Percentiles rank a stretch among this genome's conserved stretches.
phyloP scores from a whole-genome alignment of 495 filamentous ascomycete species.

The Pseudomonodictys pantanalensis region DNA sequence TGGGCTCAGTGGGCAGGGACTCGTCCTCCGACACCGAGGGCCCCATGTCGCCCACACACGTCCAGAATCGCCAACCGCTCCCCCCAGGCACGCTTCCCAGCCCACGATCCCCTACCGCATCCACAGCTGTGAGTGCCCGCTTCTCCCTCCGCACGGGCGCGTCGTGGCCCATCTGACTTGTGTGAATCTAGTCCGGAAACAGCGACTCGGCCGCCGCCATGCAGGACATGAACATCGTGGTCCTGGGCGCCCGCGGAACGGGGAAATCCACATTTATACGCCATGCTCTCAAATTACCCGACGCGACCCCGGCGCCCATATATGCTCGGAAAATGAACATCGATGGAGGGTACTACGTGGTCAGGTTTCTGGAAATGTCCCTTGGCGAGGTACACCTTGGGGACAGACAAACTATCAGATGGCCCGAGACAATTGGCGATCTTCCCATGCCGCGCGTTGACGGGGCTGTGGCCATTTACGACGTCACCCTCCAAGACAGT shows the following conservation, averaged over 20 bases:
- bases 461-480: slow-evolving; percentile 79
- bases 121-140: slow-evolving; percentile 22
- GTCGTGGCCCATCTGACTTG: slow-evolving; percentile 9
- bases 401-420: slow-evolving; percentile 65
- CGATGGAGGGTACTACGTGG: slow-evolving; percentile 71
- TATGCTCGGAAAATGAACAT: slow-evolving; percentile 70
- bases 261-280: slow-evolving; percentile 92
- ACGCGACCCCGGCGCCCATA: slow-evolving; percentile 50
- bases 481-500: slow-evolving; percentile 72
- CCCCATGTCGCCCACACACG: slow-evolving; percentile 32
- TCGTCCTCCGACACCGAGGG: slow-evolving; percentile 35
- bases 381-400: slow-evolving; percentile 66
- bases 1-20: slow-evolving; percentile 24
- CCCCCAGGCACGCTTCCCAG: slow-evolving; percentile 18
- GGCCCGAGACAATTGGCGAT: slow-evolving; percentile 71
- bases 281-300: slow-evolving; percentile 67
- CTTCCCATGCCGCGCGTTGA: slow-evolving; percentile 69
- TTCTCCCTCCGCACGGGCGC: neutral
- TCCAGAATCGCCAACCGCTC: slow-evolving; percentile 9
- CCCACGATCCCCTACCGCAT: slow-evolving; percentile 25
- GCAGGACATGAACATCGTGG: slow-evolving; percentile 76
- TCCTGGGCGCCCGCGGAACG: slow-evolving; percentile 75
- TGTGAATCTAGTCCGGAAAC: slow-evolving; percentile 23
- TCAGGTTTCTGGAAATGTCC: slow-evolving; percentile 77
- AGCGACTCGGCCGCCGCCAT: slow-evolving; percentile 40